Percentiles rank a stretch among this genome's conserved stretches.
Evolutionary conservation across 1,284 basidiomycete genomes (phyloP).

Genomic region (Pseudozyma tsukubaensis): DNA sequence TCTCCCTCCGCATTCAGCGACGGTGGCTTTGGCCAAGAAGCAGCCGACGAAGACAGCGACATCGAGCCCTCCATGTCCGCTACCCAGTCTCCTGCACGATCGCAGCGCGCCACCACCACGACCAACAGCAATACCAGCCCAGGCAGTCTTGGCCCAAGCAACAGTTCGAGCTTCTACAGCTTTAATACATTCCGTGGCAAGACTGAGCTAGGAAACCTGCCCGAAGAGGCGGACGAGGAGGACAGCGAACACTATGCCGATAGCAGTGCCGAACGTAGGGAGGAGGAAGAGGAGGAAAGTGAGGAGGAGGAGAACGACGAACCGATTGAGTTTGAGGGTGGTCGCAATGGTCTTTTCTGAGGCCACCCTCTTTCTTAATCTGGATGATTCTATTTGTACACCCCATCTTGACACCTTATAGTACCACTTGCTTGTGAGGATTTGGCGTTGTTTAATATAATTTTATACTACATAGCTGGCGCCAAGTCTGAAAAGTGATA

Average conservation of each 20-base stretch:
- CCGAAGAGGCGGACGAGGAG: conserved; percentile 44
- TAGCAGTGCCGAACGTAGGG: conserved; percentile 3
- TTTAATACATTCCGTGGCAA: conserved; percentile 46
- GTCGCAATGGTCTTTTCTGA: conserved; percentile 17
- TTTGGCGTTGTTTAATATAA: background rate
- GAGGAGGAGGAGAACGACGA: conserved; percentile 34
- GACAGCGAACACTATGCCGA: conserved; percentile 20
- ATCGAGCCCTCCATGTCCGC: conserved; percentile 40
- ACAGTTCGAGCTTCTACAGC: conserved; percentile 41
- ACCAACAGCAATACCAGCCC: background rate
- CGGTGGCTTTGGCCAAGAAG: conserved; percentile 21
- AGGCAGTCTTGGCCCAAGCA: conserved; percentile 4
- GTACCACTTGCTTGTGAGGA: background rate
- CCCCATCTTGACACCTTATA: conserved; percentile 1
- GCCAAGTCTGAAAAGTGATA: no score
- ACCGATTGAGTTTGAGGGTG: conserved; percentile 41
- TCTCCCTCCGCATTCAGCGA: conserved; percentile 36
- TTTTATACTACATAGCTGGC: no score
- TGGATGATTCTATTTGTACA: conserved; percentile 3
- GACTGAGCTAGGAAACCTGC: conserved; percentile 33
- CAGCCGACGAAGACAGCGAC: conserved; percentile 43
- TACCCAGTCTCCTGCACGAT: conserved; percentile 18
- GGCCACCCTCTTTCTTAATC: background rate
- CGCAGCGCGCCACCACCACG: conserved; percentile 14
- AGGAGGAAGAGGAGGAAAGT: conserved; percentile 23